Base-by-base conservation (phyloP, 179 eudicot species). In the Silene noctiflora region DNA sequence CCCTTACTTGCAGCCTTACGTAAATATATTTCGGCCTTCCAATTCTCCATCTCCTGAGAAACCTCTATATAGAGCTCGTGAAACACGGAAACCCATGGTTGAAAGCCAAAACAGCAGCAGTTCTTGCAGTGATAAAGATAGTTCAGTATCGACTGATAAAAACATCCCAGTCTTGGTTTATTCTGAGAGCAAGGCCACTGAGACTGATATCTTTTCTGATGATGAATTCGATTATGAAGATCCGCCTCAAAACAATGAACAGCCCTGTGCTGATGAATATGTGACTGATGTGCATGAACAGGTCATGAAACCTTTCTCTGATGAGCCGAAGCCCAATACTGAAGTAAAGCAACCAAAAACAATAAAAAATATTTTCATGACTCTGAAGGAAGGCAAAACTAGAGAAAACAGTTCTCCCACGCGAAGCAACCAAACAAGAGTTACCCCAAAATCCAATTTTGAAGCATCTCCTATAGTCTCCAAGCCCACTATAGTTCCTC, bases 31-130 rank as follows among this genome's bases (percentile, higher is more conserved):
- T 80, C 89, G 97, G 61, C 83, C 88, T 51, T 74, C 86, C 25
- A 56, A 68, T 76, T 53, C 85, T 35, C 84, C 67, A 72, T 84
- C 90, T 62, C 93, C 87, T 69, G 93, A 82, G 73, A 95, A 93
- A 76, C 95, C 91, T 63, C 51, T 86, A 67, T 71, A 84, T 60
- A 53, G 61, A 63, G 72, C 76, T 71, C 92, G 87, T 61, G 88
- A 84, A 19, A 58, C 79, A 51, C 76, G 90, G 67, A 95, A 82
- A 84, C 84, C 67, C 69, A 87, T 88, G 88, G 86, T 85, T 75
- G 98, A 89, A 80, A 93, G 97, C 83, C 97, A 90, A 80, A 86
- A 88, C 75, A 95, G 99, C 78, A 87, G 82, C 83, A 88, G 99
- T 77, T 91, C 99, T 63, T 90, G 93, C 79, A 90, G 99, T 81